phyloP scores from a whole-genome alignment of 345 rosid species.

The Viola odorata region DNA sequence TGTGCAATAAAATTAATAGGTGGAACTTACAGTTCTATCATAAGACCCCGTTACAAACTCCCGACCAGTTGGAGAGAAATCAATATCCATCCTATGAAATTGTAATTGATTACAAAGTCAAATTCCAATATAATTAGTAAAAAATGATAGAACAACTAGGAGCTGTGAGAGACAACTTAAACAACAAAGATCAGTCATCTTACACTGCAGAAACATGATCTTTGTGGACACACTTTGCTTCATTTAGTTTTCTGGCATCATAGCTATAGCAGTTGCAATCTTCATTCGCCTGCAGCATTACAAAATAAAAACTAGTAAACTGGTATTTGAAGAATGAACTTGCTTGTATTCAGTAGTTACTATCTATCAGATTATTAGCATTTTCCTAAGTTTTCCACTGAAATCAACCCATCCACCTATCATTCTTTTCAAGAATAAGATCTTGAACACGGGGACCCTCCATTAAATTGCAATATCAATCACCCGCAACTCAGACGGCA shows the following conservation, averaged over 20 bases:
- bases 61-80: slow-evolving; percentile 95
- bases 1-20: neutral
- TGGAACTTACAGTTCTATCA: slow-evolving; percentile 73
- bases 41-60: slow-evolving; percentile 98
- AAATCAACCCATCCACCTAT: too few relatives aligned
- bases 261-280: slow-evolving; percentile 91
- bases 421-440: too few relatives aligned
- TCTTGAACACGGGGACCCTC: too few relatives aligned
- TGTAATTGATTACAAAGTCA: neutral
- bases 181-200: slow-evolving; percentile 23
- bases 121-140: slow-evolving; percentile 1
- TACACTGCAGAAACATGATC: slow-evolving; percentile 99
- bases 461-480: neutral
- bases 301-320: slow-evolving; percentile 1
- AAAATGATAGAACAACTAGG: neutral
- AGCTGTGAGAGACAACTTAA: neutral
- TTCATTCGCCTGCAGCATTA: slow-evolving; percentile 77
- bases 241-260: slow-evolving; percentile 78
- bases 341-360: neutral
- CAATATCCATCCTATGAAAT: slow-evolving; percentile 82
- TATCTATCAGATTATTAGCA: neutral
- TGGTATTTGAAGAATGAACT: too few relatives aligned
- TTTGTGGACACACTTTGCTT: slow-evolving; percentile 89
- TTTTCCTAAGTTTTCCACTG: neutral
- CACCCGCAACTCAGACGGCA: neutral